phyloP scores from a whole-genome alignment of 306 rosid genomes.

The Quercus dentata region DNA sequence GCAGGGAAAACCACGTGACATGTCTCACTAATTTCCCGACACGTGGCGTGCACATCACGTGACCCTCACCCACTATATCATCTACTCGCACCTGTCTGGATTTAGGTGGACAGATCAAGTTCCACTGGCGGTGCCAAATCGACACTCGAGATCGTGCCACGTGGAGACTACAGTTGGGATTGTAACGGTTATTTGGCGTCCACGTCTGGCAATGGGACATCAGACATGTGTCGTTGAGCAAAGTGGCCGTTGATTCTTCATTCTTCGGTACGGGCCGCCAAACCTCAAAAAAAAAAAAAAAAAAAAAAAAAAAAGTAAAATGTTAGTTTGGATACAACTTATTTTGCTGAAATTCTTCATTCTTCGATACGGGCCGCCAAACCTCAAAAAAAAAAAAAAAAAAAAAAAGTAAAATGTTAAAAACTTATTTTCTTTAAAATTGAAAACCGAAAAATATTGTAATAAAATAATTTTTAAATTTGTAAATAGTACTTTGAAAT shows the following conservation, averaged over 20 bases:
- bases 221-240: neutral
- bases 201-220: constrained; percentile 16
- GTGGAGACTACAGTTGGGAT: neutral
- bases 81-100: constrained; percentile 29
- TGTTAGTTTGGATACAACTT: too few species aligned
- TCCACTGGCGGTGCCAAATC: constrained; percentile 28
- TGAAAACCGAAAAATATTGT: fast-evolving
- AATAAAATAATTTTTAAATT: too few species aligned
- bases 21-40: constrained; percentile 8
- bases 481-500: too few species aligned
- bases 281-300: neutral
- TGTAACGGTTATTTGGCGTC: constrained; percentile 31
- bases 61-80: constrained; percentile 3
- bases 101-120: constrained; percentile 23
- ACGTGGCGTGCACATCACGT: constrained; percentile 37
- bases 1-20: constrained; percentile 20
- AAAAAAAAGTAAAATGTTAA: too few species aligned
- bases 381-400: too few species aligned
- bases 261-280: constrained; percentile 8
- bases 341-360: too few species aligned
- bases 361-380: too few species aligned
- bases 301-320: too few species aligned
- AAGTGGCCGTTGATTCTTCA: neutral
- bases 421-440: too few species aligned
- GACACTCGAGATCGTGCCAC: constrained; percentile 8